Conservation (phyloP, 192 early-diverging fungal genomes). For the Gigaspora rosea region DNA sequence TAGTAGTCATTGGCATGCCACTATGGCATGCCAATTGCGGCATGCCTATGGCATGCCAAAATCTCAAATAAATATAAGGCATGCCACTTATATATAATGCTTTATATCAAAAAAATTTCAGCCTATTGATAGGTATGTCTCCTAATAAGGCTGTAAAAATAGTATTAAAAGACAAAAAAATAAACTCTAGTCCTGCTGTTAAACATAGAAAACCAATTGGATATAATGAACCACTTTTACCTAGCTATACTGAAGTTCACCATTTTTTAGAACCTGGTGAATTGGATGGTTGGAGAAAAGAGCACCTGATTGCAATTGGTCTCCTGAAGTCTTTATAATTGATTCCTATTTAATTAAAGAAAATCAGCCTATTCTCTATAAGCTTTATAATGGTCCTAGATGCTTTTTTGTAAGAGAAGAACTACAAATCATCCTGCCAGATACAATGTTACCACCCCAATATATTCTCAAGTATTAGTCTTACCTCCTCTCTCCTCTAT, state of each 20-base stretch:
- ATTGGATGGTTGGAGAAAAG: no score
- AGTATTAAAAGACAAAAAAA: conserved; percentile 28
- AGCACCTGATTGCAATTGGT: no score
- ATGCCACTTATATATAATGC: no score
- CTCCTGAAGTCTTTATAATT: conserved; percentile 11
- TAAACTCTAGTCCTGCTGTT: background rate
- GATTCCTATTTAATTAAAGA: conserved; percentile 30
- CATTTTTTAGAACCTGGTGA: background rate
- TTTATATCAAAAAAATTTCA: no score
- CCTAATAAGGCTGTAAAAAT: conserved; percentile 24
- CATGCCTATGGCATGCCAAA: no score
- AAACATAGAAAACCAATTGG: conserved; percentile 14
- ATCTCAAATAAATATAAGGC: no score
- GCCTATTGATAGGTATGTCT: conserved; percentile 21
- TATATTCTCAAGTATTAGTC: conserved; percentile 12
- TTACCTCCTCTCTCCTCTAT: conserved; percentile 16
- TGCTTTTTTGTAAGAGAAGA: conserved; percentile 18
- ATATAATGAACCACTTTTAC: conserved; percentile 14
- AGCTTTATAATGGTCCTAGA: conserved; percentile 22
- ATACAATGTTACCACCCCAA: background rate
- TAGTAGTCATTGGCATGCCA: no score
- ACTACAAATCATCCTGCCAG: background rate
- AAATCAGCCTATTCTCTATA: conserved; percentile 19
- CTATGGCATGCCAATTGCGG: no score
- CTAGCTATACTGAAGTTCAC: conserved; percentile 15